These are phyloP conservation scores for Alternaria alternata DNA, from an alignment of 2,329 filamentous ascomycete genomes.

Conservation along the genomic window DNA sequence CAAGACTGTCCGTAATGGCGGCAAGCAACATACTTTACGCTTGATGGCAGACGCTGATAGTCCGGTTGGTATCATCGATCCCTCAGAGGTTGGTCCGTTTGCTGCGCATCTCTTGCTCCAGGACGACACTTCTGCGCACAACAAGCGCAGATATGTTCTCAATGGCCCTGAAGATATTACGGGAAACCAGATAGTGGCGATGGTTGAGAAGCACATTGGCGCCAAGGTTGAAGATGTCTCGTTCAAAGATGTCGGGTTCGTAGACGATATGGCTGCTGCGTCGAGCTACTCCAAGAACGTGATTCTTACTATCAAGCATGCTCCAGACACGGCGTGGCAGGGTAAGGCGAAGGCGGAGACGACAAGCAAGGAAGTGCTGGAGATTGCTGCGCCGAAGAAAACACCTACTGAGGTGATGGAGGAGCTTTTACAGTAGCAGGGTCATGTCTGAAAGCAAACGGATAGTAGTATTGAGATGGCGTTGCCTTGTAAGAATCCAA, in stretches of 20 bases:
- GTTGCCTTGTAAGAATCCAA: background rate
- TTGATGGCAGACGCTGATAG: constrained; percentile 2
- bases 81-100: constrained; percentile 25
- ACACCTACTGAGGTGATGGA: background rate
- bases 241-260: constrained; percentile 20
- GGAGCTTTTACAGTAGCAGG: background rate
- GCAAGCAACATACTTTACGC: constrained; percentile 15
- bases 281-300: constrained; percentile 17
- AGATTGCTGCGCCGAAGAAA: constrained; percentile 17
- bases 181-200: constrained; percentile 17
- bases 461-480: background rate
- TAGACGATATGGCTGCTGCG: constrained; percentile 17
- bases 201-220: constrained; percentile 24
- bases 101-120: constrained; percentile 22
- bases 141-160: constrained; percentile 22
- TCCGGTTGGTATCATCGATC: constrained; percentile 20
- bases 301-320: constrained; percentile 19
- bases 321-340: constrained; percentile 13
- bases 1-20: constrained; percentile 10
- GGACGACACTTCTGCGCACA: constrained; percentile 18
- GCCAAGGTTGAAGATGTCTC: constrained; percentile 19
- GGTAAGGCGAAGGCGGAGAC: constrained; percentile 18
- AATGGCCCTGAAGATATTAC: constrained; percentile 26
- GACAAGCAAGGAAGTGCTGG: constrained; percentile 27
- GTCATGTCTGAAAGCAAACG: background rate